Base-by-base conservation (phyloP, 208 protist species). In the Naegleria lovaniensis region DNA sequence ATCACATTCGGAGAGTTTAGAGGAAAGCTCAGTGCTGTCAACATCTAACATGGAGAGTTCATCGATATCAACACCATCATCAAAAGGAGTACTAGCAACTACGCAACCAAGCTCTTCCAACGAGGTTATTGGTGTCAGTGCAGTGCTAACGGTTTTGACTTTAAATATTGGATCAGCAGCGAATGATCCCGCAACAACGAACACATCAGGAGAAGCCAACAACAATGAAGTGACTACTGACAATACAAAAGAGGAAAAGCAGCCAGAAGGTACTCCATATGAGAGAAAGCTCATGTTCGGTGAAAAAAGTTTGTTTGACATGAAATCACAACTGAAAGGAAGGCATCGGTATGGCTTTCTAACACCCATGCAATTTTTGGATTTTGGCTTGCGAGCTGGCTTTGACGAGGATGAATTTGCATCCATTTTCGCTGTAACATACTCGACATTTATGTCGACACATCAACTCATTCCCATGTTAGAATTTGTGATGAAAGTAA, bases 271-370 rank as follows among this genome's bases (percentile, higher is more conserved):
- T 48, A 48, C 55, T 67, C 55, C 55, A 1, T 67, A 67, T 29
- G 55, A 67, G 55, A 29, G 11, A 29, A 79, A 79, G 25, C 7
- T 79, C 25, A 79, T 36, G 9, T 36, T 79, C 36, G 67, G 67
- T 36, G 67, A 79, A n/a, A 79, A 79, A 36, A 36, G 6, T 36
- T 9, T 79, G 7, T 29, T 13, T 36, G 67, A 79, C 25, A 36
- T 79, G 29, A 79, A 79, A 36, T 13, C 19, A 79, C 16, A 29
- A 79, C n/a, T 79, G 41, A 84, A 33, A 84, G 38, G 29, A 29
- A 85, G n/a, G 4, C 85, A 88, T 25, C 51, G 40, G 55, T 88
- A 58, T 88, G 85, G 85, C 13, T 88, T 43, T 88, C 33, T 88
- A 15, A 88, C 85, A 22, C n/a, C 33, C 5, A 38, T 25, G 6